Evolutionary conservation across 176 grass and related monocot species (phyloP).

Genomic region (Thalia dealbata): DNA sequence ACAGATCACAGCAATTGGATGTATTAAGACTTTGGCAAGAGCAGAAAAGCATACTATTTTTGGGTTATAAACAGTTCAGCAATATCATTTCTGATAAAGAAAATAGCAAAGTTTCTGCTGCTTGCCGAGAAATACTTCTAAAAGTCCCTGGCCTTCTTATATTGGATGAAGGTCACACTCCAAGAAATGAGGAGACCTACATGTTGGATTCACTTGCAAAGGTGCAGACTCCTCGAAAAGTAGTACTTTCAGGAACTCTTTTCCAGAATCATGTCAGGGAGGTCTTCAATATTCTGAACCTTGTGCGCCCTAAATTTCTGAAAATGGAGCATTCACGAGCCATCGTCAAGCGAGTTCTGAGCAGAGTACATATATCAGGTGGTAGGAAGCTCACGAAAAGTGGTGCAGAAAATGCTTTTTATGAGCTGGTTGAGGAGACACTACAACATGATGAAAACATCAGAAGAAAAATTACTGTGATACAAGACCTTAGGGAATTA

Average conservation of each 20-base stretch:
- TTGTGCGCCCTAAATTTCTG: constrained; percentile 87
- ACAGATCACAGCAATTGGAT: constrained; percentile 77
- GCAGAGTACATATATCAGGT: constrained; percentile 59
- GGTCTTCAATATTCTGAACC: constrained; percentile 88
- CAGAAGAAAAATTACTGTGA: constrained; percentile 80
- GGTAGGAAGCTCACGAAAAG: constrained; percentile 30
- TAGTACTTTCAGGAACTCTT: constrained; percentile 91
- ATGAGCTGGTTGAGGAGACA: constrained; percentile 53
- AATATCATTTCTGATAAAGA: constrained; percentile 48
- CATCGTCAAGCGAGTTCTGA: constrained; percentile 60
- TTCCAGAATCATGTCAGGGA: constrained; percentile 88
- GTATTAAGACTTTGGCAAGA: constrained; percentile 76
- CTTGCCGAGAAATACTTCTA: constrained; percentile 69
- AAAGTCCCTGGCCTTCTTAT: constrained; percentile 78
- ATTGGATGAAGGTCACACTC: constrained; percentile 91
- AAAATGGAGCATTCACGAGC: constrained; percentile 48
- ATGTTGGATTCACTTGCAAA: constrained; percentile 66
- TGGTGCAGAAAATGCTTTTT: constrained; percentile 35
- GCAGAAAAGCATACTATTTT: constrained; percentile 73
- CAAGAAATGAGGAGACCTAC: constrained; percentile 76
- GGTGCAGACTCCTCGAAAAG: constrained; percentile 80
- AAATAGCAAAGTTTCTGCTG: constrained; percentile 35
- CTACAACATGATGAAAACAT: constrained; percentile 53
- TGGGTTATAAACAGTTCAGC: constrained; percentile 92
- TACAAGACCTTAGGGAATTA: constrained; percentile 78